A percentile compares a stretch with the other conserved stretches of the same genome.
Conservation (phyloP, 106 monocot genomes). For the Iris macrosiphon region DNA sequence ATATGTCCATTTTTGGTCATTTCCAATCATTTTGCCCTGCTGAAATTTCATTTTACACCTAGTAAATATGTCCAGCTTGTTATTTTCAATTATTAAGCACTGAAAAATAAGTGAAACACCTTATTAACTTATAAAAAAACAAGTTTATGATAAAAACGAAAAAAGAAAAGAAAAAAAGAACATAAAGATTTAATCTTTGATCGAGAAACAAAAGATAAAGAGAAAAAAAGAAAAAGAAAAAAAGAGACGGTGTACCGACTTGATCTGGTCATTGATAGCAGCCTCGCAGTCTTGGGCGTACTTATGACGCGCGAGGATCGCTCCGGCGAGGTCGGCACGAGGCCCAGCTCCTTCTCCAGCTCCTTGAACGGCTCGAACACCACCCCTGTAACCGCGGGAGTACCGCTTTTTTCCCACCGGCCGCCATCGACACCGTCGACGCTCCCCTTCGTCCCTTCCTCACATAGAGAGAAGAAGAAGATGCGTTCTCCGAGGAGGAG, state of each 20-base stretch:
- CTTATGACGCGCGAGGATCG: slow-evolving; percentile 28
- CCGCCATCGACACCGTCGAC: background rate
- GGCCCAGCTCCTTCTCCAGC: slow-evolving; percentile 42
- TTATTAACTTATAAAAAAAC: too few species aligned
- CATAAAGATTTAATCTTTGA: too few species aligned
- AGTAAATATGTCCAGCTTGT: too few species aligned
- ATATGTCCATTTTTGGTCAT: too few species aligned
- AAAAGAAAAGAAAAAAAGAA: background rate
- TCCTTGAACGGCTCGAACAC: slow-evolving; percentile 66
- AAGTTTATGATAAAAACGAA: too few species aligned
- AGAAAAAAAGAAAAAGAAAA: too few species aligned
- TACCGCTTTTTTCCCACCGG: background rate
- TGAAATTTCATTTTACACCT: too few species aligned
- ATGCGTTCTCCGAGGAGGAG: background rate
- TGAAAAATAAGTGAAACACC: too few species aligned
- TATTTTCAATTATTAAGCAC: background rate
- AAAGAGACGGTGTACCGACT: too few species aligned
- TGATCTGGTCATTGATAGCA: slow-evolving; percentile 50
- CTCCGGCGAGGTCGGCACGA: slow-evolving; percentile 27
- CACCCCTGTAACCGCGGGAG: slow-evolving; percentile 3
- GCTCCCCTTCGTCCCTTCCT: too few species aligned
- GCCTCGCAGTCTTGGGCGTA: slow-evolving; percentile 30
- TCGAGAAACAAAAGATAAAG: too few species aligned
- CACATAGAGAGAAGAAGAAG: background rate
- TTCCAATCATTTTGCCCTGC: too few species aligned